Percentiles rank a stretch among this genome's conserved stretches.
Evolutionary conservation across 2,329 filamentous ascomycete species (phyloP).

Genomic region (Cladosporium sp.): DNA sequence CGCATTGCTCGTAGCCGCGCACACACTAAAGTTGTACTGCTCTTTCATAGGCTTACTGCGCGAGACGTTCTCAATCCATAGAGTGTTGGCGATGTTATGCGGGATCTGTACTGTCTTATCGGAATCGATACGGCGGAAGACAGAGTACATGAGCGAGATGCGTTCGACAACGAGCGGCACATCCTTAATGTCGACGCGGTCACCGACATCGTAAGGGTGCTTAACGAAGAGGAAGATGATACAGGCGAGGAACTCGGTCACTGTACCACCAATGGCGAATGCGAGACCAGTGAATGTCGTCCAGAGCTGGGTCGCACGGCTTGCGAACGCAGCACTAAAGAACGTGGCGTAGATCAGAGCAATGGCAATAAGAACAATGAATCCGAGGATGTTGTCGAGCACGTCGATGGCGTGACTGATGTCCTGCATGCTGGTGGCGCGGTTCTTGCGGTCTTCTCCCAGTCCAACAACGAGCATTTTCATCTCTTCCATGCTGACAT

Average conservation of each 20-base stretch:
- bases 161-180: slow-evolving; percentile 36
- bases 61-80: slow-evolving; percentile 43
- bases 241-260: slow-evolving; percentile 91
- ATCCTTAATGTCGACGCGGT: slow-evolving; percentile 36
- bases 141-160: slow-evolving; percentile 32
- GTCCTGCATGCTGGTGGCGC: slow-evolving; percentile 38
- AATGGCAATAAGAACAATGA: slow-evolving; percentile 34
- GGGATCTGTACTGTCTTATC: slow-evolving; percentile 39
- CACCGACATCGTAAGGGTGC: slow-evolving; percentile 75
- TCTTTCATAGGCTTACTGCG: slow-evolving; percentile 42
- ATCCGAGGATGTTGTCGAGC: slow-evolving; percentile 38
- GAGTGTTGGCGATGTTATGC: slow-evolving; percentile 40
- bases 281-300: slow-evolving; percentile 58
- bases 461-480: slow-evolving; percentile 34
- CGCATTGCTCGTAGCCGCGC: slow-evolving; percentile 35
- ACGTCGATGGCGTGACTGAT: slow-evolving; percentile 40
- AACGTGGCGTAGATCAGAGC: slow-evolving; percentile 39
- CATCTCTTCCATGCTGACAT: slow-evolving; percentile 42
- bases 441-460: slow-evolving; percentile 35
- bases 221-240: slow-evolving; percentile 98
- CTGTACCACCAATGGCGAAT: slow-evolving; percentile 88
- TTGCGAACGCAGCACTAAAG: slow-evolving; percentile 35
- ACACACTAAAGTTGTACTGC: slow-evolving; percentile 35
- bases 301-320: slow-evolving; percentile 32
- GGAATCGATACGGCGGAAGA: slow-evolving; percentile 27